Evolutionary conservation across 768 basidiomycete genomes (phyloP).

Genomic region (Boletus insuetus): DNA sequence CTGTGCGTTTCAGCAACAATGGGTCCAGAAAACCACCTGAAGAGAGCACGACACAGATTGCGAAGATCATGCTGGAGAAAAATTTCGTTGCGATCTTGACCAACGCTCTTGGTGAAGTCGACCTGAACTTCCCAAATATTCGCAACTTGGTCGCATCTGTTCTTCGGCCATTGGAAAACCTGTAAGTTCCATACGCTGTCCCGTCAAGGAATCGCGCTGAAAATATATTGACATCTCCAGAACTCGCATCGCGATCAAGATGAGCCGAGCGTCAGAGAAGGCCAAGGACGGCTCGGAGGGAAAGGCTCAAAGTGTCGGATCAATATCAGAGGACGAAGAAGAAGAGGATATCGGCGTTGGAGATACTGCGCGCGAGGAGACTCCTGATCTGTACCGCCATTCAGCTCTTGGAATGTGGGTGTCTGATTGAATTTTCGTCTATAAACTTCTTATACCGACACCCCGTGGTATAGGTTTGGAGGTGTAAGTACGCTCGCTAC

Average conservation of each 20-base stretch:
- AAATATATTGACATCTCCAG: slow-evolving; percentile 38
- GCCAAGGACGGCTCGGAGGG: slow-evolving; percentile 55
- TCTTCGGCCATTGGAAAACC: slow-evolving; percentile 81
- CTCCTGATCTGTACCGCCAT: slow-evolving; percentile 92
- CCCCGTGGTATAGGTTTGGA: slow-evolving; percentile 48
- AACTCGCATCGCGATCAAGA: slow-evolving; percentile 96
- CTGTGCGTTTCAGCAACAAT: slow-evolving; percentile 63
- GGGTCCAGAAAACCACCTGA: slow-evolving; percentile 50
- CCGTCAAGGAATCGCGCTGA: neutral
- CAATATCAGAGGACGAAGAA: slow-evolving; percentile 46
- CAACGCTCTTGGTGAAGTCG: slow-evolving; percentile 84
- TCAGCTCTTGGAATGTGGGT: slow-evolving; percentile 92
- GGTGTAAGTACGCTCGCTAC: slow-evolving; percentile 55
- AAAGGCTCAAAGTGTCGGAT: slow-evolving; percentile 40
- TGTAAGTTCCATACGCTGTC: slow-evolving; percentile 53
- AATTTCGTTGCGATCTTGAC: slow-evolving; percentile 90
- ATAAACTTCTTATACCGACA: slow-evolving; percentile 7
- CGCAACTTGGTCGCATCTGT: slow-evolving; percentile 83
- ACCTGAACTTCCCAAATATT: slow-evolving; percentile 93
- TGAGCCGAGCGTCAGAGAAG: slow-evolving; percentile 79
- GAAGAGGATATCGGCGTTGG: slow-evolving; percentile 58
- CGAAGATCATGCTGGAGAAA: slow-evolving; percentile 98
- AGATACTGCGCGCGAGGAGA: slow-evolving; percentile 65
- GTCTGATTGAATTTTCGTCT: neutral
- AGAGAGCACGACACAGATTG: slow-evolving; percentile 86